Base-by-base conservation (phyloP, 352 stramenopile genomes). In the Phytophthora cactorum region DNA sequence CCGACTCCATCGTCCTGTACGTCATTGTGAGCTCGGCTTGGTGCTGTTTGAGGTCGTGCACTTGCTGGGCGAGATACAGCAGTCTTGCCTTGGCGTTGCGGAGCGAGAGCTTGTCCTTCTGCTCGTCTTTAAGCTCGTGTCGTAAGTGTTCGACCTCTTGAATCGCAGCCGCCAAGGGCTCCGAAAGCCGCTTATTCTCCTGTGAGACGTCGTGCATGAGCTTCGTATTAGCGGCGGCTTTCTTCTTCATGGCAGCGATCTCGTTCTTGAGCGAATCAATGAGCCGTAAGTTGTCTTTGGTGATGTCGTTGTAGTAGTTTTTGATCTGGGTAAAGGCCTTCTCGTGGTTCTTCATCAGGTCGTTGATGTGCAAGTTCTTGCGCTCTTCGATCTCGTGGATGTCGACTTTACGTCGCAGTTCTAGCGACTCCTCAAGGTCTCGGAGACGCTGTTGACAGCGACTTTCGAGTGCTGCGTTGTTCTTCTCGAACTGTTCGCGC, bases 271-370 rank as follows among this genome's bases (percentile, higher is more conserved):
- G 84, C 25, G 81, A 91, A 34, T 96, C 86, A 53, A 98, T 98
- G 44, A 98, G 82, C 9, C 91, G 86, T 25, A 98, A 60, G 66
- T 98, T 98, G 74, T 97, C 86, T 52, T 95, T 92, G 14, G 95
- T 98, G 63, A 98, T 98, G 63, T 98, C 92, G 71, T 98, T 98
- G 72, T 98, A 98, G 86, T 98, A 98, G 53, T 92, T 90, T 63
- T 98, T 98, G 84, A 98, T 98, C 81, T 98, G 91, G 7, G 80
- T 86, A 68, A 97, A 97, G 15, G 91, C 91, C 63, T 95, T 96
- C 63, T 97, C 89, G 70, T 98, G 93, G 76, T 98, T 98, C 63
- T 89, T 88, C 85, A 98, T 98, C 25, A 98, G 74, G 53, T 98
- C 92, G 71, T 98, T 98, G 63, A 98, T 97, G 80, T 98, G 95